Conservation (phyloP, 176 grass and related monocot genomes). For the Oryza meyeriana region DNA sequence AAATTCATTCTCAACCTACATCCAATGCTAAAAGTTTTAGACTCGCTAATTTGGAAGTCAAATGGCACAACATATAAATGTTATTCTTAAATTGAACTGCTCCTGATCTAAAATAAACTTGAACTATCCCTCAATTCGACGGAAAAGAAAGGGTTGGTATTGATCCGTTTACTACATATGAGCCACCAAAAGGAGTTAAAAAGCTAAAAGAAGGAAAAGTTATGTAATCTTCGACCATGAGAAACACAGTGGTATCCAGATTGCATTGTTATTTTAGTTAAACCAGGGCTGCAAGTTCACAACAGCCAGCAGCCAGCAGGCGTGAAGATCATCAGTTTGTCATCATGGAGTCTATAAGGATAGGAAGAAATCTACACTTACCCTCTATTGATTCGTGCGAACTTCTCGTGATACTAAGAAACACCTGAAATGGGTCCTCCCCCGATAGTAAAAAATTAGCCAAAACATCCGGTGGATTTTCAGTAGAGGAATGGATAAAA, state of each 20-base stretch:
- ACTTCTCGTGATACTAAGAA: too few relatives aligned
- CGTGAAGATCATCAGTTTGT: neutral
- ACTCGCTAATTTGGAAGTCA: too few relatives aligned
- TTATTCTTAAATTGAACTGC: too few relatives aligned
- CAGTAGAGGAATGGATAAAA: neutral
- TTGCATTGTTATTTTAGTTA: neutral
- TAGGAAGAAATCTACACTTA: neutral
- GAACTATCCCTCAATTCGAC: too few relatives aligned
- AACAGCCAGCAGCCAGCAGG: neutral
- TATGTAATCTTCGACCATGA: neutral
- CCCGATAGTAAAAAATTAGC: too few relatives aligned
- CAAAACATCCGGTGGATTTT: too few relatives aligned
- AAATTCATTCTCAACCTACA: neutral
- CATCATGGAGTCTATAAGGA: neutral
- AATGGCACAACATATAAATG: too few relatives aligned
- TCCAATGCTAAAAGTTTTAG: neutral
- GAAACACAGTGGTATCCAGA: neutral
- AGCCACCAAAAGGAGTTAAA: neutral
- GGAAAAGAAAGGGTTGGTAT: too few relatives aligned
- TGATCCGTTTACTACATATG: neutral
- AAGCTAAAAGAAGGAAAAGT: neutral
- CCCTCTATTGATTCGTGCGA: neutral
- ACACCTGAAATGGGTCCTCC: too few relatives aligned
- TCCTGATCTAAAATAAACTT: too few relatives aligned
- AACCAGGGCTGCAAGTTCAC: neutral